Percentiles rank a stretch among this genome's conserved stretches.
Conservation (phyloP, 1,284 basidiomycete species). For the Blastosporella zonata region DNA sequence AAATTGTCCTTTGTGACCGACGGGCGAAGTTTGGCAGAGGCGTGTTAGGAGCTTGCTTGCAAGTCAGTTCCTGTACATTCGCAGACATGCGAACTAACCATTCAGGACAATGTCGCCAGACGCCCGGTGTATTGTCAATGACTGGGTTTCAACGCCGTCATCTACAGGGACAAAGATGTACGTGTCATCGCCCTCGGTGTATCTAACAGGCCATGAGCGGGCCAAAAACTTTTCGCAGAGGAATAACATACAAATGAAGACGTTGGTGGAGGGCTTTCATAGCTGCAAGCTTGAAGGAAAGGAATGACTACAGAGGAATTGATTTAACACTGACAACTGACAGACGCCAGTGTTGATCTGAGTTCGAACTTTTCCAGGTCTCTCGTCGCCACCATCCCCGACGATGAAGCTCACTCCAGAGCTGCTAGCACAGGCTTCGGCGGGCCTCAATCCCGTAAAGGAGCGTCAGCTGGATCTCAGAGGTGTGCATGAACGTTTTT, state of each 20-base stretch:
- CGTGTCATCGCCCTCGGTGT: slow-evolving; percentile 65
- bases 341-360: slow-evolving; percentile 36
- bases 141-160: slow-evolving; percentile 58
- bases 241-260: slow-evolving; percentile 55
- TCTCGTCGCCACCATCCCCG: slow-evolving; percentile 23
- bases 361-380: slow-evolving; percentile 42
- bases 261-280: slow-evolving; percentile 71
- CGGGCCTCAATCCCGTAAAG: slow-evolving; percentile 85
- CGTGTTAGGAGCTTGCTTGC: slow-evolving; percentile 49
- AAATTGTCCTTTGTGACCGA: slow-evolving; percentile 61
- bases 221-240: not conserved
- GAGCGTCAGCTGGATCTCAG: slow-evolving; percentile 94
- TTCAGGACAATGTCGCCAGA: slow-evolving; percentile 73
- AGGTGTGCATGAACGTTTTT: slow-evolving; percentile 53
- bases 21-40: slow-evolving; percentile 50
- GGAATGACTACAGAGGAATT: not conserved
- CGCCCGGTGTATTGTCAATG: slow-evolving; percentile 66
- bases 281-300: slow-evolving; percentile 24
- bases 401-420: slow-evolving; percentile 93
- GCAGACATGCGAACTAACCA: slow-evolving; percentile 39
- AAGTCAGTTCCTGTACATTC: not conserved
- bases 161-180: slow-evolving; percentile 75
- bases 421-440: slow-evolving; percentile 75
- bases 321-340: slow-evolving; percentile 10
- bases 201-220: slow-evolving; percentile 41